Conservation (phyloP, 2,329 filamentous ascomycete genomes). For the Volutella citrinella region DNA sequence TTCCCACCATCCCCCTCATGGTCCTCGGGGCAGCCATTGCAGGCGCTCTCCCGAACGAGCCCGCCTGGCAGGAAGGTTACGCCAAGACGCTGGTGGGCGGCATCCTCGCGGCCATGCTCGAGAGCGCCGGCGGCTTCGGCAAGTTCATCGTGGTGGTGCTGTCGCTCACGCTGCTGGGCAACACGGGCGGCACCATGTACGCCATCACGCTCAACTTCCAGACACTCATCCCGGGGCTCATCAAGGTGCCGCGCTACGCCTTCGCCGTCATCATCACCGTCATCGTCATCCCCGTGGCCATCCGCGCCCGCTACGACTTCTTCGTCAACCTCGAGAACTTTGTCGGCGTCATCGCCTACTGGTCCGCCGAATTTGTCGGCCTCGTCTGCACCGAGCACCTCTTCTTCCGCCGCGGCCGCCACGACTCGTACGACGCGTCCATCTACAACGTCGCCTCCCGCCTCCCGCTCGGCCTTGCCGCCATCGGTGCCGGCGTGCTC, state of each 20-base stretch:
- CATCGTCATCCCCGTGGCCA: conserved; percentile 57
- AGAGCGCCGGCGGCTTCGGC: conserved; percentile 56
- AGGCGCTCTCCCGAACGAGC: conserved; percentile 53
- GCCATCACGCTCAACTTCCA: conserved; percentile 64
- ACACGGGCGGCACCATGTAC: conserved; percentile 59
- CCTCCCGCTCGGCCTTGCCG: conserved; percentile 46
- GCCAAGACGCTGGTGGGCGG: conserved; percentile 53
- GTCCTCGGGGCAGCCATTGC: conserved; percentile 62
- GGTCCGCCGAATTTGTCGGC: conserved; percentile 53
- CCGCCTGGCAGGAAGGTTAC: conserved; percentile 53
- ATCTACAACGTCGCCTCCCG: conserved; percentile 45
- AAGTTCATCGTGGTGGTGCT: conserved; percentile 60
- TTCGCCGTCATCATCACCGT: conserved; percentile 57
- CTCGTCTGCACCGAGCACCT: conserved; percentile 48
- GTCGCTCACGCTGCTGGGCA: conserved; percentile 55
- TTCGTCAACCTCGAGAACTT: conserved; percentile 57
- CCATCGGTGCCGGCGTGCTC: conserved; percentile 43
- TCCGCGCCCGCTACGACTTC: conserved; percentile 54
- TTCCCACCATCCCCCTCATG: conserved; percentile 59
- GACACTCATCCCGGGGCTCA: conserved; percentile 55
- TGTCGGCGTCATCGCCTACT: conserved; percentile 56
- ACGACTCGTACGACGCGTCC: conserved; percentile 42
- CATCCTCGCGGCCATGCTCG: conserved; percentile 57
- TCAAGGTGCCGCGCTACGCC: conserved; percentile 53
- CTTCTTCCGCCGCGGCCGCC: conserved; percentile 44